Evolutionary conservation across 2,329 filamentous ascomycete species (phyloP), one percentile per base, ranked within the genome.

Genomic region (Eutypella sp.): DNA sequence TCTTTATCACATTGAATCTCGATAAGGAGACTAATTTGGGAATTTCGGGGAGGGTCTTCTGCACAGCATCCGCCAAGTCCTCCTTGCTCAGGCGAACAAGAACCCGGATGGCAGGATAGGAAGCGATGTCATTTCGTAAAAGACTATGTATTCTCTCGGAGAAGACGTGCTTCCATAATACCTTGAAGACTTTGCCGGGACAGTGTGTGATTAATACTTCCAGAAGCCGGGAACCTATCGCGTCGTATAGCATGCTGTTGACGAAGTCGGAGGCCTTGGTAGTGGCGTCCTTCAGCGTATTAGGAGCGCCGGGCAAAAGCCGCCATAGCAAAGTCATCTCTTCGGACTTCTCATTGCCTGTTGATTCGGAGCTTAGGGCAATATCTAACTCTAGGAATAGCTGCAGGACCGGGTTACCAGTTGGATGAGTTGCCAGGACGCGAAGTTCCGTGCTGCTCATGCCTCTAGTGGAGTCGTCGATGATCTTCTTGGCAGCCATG

Each of bases 401-500:
- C 63, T 97, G 93, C n/a, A 99, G 75, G 1, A 90, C 87, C 0
- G 93, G 93, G 59, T 96, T 96, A 40, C 90, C 93, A 1, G 92
- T 87, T 4, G 88, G 89, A 59, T 97, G 92, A 18, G 84, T 90
- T 2, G 92, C 89, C 46, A 99, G 73, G 2, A 93, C 82, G 23
- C 89, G 82, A 23, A 97, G 76, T 57, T 89, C 87, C 3, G 85
- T 88, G 2, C 85, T 78, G 61, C 93, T 89, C 56, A 96, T 76
- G 1, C 79, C 81, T 1, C 82, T 75, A 9, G 89, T 82, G 41
- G 88, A 86, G 56, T 90, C 87, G 37, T 73, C 73, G 54, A 96
- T 87, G 53, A 96, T 85, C 64, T 95, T 92, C 56, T 87, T 83
- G 40, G 93, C 71, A 0, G 90, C 88, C 43, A 79, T 71, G 5